Evolutionary conservation across 129 eudicot genomes (phyloP), one percentile per base, ranked within the genome.

Genomic region (Centella asiatica): DNA sequence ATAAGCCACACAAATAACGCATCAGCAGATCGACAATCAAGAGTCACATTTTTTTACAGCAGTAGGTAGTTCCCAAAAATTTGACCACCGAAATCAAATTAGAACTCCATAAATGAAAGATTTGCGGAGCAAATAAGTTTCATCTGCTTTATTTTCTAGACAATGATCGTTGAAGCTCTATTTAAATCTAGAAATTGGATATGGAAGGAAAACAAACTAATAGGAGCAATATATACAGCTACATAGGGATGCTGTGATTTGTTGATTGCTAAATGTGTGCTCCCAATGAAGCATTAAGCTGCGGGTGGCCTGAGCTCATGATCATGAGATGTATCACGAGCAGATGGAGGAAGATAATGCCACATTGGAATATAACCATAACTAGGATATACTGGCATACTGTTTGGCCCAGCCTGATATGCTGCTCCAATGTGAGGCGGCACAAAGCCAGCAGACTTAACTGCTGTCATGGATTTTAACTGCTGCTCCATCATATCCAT

Each of bases 281-380:
- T 39, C 34, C 44, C 31, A 17, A 33, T 13, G n/a, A n/a, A 49
- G 4, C 4, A 23, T 76, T 76, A 90, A 58, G 97, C 95, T 50
- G 97, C 97, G 53, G 95, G 95, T 40, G 95, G 95, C 83, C 97
- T 90, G 68, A 90, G 90, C 76, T 81, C 77, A 34, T 83, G 97
- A 81, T 90, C 97, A 39, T 68, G 89, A 65, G 97, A 79, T 28
- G 95, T 86, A 67, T 90, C 95, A 39, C 78, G 70, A 3, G 65
- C 31, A 65, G 85, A 55, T 28, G 74, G 85, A 5, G 94, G 88
- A 44, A 86, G 52, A 68, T 90, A 90, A 49, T 79, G 94, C 85
- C 87, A 90, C 97, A 90, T 86, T 14, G 94, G 97, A 50, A 71
- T 76, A 66, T 69, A 79, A 26, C 95, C 60, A 22, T 78, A 90